A percentile compares a stretch with the other conserved stretches of the same genome.
Conservation (phyloP, 179 eudicot species). For the Patellifolia procumbens region DNA sequence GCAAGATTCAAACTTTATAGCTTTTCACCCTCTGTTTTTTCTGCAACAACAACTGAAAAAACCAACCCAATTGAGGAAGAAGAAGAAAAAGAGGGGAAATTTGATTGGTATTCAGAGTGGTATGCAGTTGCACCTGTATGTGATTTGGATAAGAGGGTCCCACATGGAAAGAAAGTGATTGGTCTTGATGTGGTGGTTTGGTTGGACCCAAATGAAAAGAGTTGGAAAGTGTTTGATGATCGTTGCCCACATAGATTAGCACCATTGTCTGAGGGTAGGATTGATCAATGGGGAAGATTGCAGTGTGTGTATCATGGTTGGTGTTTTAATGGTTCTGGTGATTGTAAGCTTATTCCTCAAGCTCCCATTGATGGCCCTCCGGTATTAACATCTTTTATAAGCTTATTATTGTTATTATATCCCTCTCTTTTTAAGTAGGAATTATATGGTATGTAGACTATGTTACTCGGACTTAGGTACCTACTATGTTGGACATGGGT, state of each 20-base stretch:
- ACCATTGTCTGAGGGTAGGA: conserved; percentile 78
- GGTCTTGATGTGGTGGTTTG: conserved; percentile 76
- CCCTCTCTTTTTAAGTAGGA: too few species aligned
- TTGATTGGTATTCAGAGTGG: conserved; percentile 81
- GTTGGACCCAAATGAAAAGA: conserved; percentile 67
- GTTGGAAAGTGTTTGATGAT: conserved; percentile 84
- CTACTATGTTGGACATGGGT: too few species aligned
- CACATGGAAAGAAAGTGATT: conserved; percentile 59
- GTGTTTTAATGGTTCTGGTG: conserved; percentile 79
- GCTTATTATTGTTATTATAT: too few species aligned
- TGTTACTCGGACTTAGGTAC: too few species aligned
- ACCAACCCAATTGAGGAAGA: background rate
- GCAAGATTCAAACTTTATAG: conserved; percentile 3
- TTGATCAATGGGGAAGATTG: conserved; percentile 75
- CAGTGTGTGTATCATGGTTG: conserved; percentile 94
- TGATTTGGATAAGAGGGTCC: conserved; percentile 76
- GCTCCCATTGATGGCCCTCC: conserved; percentile 77
- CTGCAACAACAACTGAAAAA: background rate
- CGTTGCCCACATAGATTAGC: conserved; percentile 77
- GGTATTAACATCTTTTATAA: conserved; percentile 41
- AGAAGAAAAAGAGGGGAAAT: conserved; percentile 32
- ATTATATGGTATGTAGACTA: too few species aligned
- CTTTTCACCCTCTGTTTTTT: too few species aligned
- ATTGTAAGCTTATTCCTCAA: conserved; percentile 76
- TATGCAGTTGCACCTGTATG: conserved; percentile 65